A percentile compares a stretch with the other conserved stretches of the same genome.
Conservation (phyloP, 441 rosid genomes). For the Croton setiger region DNA sequence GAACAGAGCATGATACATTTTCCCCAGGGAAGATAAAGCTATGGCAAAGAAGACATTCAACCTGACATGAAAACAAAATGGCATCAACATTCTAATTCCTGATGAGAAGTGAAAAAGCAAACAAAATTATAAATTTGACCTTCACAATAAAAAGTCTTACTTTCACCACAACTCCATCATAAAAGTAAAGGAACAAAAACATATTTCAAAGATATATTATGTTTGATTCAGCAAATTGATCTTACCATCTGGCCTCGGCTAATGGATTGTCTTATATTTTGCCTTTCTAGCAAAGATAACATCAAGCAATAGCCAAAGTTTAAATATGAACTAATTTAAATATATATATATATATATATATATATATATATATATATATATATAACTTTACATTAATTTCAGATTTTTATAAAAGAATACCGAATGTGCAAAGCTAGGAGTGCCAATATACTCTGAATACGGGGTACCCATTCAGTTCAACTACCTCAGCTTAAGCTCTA, state of each 20-base stretch:
- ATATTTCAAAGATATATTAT: neutral
- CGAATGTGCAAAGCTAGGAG: neutral
- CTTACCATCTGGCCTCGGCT: too few species aligned
- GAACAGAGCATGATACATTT: constrained; percentile 60
- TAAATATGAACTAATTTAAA: too few species aligned
- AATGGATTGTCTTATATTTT: too few species aligned
- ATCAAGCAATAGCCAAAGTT: too few species aligned
- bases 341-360: too few species aligned
- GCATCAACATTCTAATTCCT: constrained; percentile 1
- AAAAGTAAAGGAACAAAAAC: neutral
- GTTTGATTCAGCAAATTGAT: too few species aligned
- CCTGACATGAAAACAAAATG: constrained; percentile 39
- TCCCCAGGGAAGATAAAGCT: constrained; percentile 55
- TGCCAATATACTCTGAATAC: neutral
- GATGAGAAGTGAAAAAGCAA: neutral
- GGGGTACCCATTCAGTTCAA: too few species aligned
- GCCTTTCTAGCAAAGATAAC: too few species aligned
- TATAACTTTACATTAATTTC: too few species aligned
- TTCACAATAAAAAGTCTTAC: neutral
- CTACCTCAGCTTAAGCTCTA: too few species aligned
- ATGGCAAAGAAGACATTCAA: constrained; percentile 62
- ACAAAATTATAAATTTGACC: neutral
- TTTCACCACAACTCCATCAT: neutral
- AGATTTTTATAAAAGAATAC: neutral
- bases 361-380: too few species aligned